phyloP scores from a whole-genome alignment of 164 flowering plant species.

The Annona cherimola region DNA sequence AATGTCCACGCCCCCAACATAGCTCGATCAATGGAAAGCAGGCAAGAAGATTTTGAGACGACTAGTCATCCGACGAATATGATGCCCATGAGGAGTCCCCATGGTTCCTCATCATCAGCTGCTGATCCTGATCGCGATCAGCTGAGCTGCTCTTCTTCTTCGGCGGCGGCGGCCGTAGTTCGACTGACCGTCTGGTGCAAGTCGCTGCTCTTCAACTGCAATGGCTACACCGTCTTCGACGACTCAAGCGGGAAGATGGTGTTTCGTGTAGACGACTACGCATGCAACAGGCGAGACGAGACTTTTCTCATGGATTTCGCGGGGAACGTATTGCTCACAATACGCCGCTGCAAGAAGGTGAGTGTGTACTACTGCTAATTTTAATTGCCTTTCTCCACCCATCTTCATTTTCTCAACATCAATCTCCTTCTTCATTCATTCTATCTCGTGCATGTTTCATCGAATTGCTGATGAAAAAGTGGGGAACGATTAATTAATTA shows the following conservation, averaged over 20 bases:
- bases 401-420: no score
- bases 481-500: no score
- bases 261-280: constrained; percentile 20
- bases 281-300: constrained; percentile 10
- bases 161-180: not conserved
- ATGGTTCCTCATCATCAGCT: not conserved
- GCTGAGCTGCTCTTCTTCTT: constrained; percentile 10
- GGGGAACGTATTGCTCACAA: constrained; percentile 19
- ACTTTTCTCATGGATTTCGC: constrained; percentile 19
- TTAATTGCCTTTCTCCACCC: no score
- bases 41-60: not conserved
- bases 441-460: no score
- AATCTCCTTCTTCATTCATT: no score
- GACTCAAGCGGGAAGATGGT: constrained; percentile 14
- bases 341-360: constrained; percentile 18
- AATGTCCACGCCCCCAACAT: not conserved
- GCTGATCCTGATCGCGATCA: not conserved
- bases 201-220: constrained; percentile 21
- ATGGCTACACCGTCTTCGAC: constrained; percentile 21
- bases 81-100: not conserved
- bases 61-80: not conserved
- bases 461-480: no score
- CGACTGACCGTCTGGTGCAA: constrained; percentile 21
- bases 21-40: not conserved
- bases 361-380: no score